Evolutionary conservation across 257 asterid genomes (phyloP).

Genomic region (Petunia axillaris): DNA sequence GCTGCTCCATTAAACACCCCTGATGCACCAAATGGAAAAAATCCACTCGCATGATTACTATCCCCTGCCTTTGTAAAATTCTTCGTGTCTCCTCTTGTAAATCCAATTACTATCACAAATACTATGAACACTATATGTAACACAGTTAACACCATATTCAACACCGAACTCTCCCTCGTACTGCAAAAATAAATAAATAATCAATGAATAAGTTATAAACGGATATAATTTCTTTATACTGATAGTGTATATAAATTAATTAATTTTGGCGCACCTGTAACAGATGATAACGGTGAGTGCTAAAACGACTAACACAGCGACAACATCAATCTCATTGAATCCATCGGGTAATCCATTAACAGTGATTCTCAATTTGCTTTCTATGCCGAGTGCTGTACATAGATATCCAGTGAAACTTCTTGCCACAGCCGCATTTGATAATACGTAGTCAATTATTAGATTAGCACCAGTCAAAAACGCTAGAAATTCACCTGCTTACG

Average conservation of each 20-base stretch:
- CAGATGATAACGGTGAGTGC: slow-evolving; percentile 78
- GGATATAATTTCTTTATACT: too few relatives aligned
- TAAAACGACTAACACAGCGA: slow-evolving; percentile 76
- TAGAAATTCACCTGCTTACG: slow-evolving; percentile 62
- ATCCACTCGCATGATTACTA: slow-evolving; percentile 63
- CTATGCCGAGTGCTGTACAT: slow-evolving; percentile 68
- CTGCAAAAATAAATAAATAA: slow-evolving; percentile 42
- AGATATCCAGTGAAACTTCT: slow-evolving; percentile 86
- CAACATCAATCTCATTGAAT: slow-evolving; percentile 72
- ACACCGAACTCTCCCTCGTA: slow-evolving; percentile 80
- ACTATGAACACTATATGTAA: slow-evolving; percentile 72
- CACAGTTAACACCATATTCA: slow-evolving; percentile 76
- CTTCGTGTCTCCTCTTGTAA: slow-evolving; percentile 69
- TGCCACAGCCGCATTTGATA: slow-evolving; percentile 97
- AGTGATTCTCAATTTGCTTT: slow-evolving; percentile 53
- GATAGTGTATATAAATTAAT: too few relatives aligned
- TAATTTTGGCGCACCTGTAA: slow-evolving; percentile 56
- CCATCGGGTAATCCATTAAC: slow-evolving; percentile 64
- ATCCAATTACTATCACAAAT: slow-evolving; percentile 79
- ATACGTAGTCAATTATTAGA: slow-evolving; percentile 76
- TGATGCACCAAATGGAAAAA: slow-evolving; percentile 74
- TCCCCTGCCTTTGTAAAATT: slow-evolving; percentile 61
- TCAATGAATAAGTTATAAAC: neutral
- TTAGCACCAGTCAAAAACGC: slow-evolving; percentile 90
- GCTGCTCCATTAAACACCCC: slow-evolving; percentile 95